A percentile compares a stretch with the other conserved stretches of the same genome.
Evolutionary conservation across 768 basidiomycete genomes (phyloP).

Genomic region (Lentinula guzmanii): DNA sequence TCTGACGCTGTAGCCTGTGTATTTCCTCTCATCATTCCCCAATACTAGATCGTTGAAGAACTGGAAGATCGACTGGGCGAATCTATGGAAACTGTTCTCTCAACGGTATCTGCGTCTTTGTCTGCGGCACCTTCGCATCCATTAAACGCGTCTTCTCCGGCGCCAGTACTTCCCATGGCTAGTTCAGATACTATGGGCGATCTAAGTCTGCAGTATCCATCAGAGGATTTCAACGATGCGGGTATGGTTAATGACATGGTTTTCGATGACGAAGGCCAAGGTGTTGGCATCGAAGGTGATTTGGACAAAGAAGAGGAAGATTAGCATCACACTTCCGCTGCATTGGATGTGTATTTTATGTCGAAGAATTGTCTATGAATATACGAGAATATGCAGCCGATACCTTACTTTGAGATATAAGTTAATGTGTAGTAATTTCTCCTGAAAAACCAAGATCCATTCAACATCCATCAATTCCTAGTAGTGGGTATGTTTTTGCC

Average conservation of each 20-base stretch:
- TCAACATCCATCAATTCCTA: neutral
- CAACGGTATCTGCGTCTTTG: slow-evolving; percentile 43
- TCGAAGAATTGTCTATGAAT: neutral
- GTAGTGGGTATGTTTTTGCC: neutral
- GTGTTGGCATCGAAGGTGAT: slow-evolving; percentile 63
- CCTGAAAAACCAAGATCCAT: neutral
- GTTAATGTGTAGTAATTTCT: neutral
- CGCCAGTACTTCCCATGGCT: neutral
- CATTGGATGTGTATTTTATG: neutral
- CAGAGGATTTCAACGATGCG: slow-evolving; percentile 24
- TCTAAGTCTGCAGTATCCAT: neutral
- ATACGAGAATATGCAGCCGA: slow-evolving; percentile 1
- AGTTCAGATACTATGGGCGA: neutral
- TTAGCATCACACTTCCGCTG: slow-evolving; percentile 10
- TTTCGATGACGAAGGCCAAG: slow-evolving; percentile 65
- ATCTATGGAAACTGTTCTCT: slow-evolving; percentile 61
- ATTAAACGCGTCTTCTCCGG: neutral
- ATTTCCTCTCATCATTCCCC: neutral
- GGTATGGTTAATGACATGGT: slow-evolving; percentile 42
- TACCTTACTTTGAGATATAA: neutral
- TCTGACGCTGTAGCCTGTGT: neutral
- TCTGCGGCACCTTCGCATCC: neutral
- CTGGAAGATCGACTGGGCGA: slow-evolving; percentile 76
- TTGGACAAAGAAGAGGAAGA: slow-evolving; percentile 65
- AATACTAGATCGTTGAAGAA: slow-evolving; percentile 83